Conservation (phyloP, 805 yeast species). For the Candida hungchunana region DNA sequence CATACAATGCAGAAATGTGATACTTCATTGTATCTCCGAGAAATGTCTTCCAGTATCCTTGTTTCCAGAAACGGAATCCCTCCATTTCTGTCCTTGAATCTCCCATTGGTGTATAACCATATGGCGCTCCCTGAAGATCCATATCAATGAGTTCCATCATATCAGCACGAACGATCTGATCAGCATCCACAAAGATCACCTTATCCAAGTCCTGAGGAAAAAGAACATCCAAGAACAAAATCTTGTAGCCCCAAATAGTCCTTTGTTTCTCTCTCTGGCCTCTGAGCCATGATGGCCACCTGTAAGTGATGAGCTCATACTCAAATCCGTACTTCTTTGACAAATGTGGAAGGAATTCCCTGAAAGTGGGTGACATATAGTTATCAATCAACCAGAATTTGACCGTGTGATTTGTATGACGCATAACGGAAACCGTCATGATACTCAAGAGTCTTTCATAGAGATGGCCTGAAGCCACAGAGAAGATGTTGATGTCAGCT, state of each 20-base stretch:
- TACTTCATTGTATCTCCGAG: slow-evolving; percentile 51
- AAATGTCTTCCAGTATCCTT: slow-evolving; percentile 79
- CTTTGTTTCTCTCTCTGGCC: slow-evolving; percentile 75
- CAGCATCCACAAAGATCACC: slow-evolving; percentile 83
- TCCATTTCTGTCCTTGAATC: slow-evolving; percentile 77
- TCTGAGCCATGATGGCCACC: slow-evolving; percentile 91
- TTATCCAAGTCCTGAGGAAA: slow-evolving; percentile 76
- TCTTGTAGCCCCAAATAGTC: slow-evolving; percentile 84
- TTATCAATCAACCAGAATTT: slow-evolving; percentile 87
- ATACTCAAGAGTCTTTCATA: slow-evolving; percentile 71
- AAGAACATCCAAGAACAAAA: slow-evolving; percentile 78
- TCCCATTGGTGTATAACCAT: slow-evolving; percentile 86
- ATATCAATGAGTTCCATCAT: slow-evolving; percentile 60
- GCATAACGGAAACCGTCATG: slow-evolving; percentile 78
- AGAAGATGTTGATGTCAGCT: slow-evolving; percentile 73
- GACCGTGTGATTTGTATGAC: slow-evolving; percentile 57
- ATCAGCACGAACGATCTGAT: slow-evolving; percentile 75
- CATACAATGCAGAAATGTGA: slow-evolving; percentile 81
- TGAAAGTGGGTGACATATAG: slow-evolving; percentile 69
- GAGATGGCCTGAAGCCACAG: slow-evolving; percentile 77
- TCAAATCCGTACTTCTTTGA: slow-evolving; percentile 59
- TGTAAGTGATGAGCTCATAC: slow-evolving; percentile 75
- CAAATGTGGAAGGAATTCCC: slow-evolving; percentile 51
- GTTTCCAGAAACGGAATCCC: slow-evolving; percentile 87
- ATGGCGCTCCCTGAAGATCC: slow-evolving; percentile 77